Evolutionary conservation across 192 early-diverging fungal genomes (phyloP), one percentile per base, ranked within the genome.

Genomic region (Podila epigama): DNA sequence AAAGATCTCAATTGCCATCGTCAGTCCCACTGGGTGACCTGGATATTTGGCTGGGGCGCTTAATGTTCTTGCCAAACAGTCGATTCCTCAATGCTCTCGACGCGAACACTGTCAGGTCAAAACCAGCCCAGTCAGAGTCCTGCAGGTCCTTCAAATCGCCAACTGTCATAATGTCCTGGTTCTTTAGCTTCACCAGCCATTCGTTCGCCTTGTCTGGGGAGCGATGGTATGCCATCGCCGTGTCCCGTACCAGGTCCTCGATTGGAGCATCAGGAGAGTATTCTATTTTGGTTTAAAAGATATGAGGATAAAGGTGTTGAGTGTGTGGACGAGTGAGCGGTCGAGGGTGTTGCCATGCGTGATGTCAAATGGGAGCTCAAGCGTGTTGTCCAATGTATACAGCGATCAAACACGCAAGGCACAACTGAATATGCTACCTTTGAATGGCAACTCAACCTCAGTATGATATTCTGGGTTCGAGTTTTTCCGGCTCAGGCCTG

Each of bases 161-260:
- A 55, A 93, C 88, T 1, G 90, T 92, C 90, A 92, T 88, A 51
- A 93, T 86, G 73, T 93, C 92, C 75, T 93, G 91, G 28, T 71
- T 79, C 50, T 91, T 85, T 13, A 93, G 78, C 63, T 87, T 89
- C 5, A 68, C 62, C 4, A 88, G 65, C 92, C 92, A 93, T 60
- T 93, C 88, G 16, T 85, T 83, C 10, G 89, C 89, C 63, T 93
- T 93, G 35, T 94, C 91, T 11, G 81, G 60, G 11, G 83, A 85
- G 16, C 91, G 85, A 51, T 92, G 91, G 33, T 85, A 87, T 4
- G 86, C 88, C 33, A 81, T 62, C 13, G 90, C 91, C 9, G 88
- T 87, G 51, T 93, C 90, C n/a, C 71, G 63, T 29, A 93, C 92
- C 69, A 93, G 73, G 53, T 92, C 88, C 36, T 90, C 86, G 41